These are phyloP conservation scores for Lizonia empirigonia DNA, from an alignment of 2,329 filamentous ascomycete genomes.

Conservation along the genomic window DNA sequence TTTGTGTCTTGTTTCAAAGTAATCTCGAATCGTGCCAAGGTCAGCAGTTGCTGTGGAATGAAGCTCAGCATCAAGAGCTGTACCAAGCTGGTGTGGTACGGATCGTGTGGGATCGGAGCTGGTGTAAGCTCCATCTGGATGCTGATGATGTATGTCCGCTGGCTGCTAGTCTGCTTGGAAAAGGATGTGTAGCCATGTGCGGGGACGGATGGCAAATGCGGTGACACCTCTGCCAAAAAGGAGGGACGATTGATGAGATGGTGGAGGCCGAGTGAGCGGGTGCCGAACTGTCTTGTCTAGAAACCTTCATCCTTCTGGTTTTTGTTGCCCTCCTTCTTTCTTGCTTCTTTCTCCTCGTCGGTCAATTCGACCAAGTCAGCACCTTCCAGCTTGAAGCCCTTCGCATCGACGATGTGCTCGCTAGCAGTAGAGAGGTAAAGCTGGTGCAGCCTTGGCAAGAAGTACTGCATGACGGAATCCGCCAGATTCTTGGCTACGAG, in stretches of 20 bases:
- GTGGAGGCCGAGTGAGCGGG: too few species aligned
- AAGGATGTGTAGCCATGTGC: too few species aligned
- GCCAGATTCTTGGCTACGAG: conserved; percentile 40
- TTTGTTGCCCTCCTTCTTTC: conserved; percentile 30
- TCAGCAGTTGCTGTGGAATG: too few species aligned
- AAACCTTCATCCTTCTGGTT: conserved; percentile 47
- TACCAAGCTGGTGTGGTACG: too few species aligned
- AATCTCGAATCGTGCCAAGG: too few species aligned
- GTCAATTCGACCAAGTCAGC: conserved; percentile 42
- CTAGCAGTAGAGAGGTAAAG: conserved; percentile 35
- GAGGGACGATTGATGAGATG: too few species aligned
- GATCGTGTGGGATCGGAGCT: too few species aligned
- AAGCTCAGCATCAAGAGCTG: too few species aligned
- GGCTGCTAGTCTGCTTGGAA: too few species aligned
- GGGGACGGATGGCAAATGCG: not conserved
- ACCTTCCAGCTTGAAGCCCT: conserved; percentile 42
- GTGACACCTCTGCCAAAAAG: not conserved
- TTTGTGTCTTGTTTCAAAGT: not conserved
- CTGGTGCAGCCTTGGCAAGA: conserved; percentile 43
- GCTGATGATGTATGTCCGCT: too few species aligned
- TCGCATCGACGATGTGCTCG: conserved; percentile 44
- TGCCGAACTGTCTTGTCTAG: conserved; percentile 13
- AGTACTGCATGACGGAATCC: conserved; percentile 47
- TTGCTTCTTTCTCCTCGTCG: conserved; percentile 36
- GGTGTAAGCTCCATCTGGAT: too few species aligned